Base-by-base conservation (phyloP, 768 basidiomycete species). In the Dendrothele bispora region DNA sequence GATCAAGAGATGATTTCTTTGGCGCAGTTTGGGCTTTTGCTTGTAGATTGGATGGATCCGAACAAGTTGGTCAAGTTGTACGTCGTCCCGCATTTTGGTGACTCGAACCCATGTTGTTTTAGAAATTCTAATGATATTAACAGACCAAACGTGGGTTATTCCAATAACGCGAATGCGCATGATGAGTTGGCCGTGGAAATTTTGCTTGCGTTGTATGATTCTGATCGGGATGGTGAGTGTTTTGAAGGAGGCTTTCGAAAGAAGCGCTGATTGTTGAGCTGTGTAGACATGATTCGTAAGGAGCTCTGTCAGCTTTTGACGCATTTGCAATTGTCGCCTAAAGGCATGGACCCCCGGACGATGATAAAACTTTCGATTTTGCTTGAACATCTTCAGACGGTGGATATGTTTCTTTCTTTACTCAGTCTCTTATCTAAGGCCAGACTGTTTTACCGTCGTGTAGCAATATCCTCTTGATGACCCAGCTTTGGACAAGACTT, bases 11-110 rank as follows among this genome's bases (percentile, higher is more conserved):
- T 89, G 83, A 78, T 91, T 10, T 68, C 79, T 0, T 80, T 87
- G 0, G 68, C 80, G 17, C 88, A 91, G 57, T 83, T 91, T 49
- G 84, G 82, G 0, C 69, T 84, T n/a, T 77, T 94, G 66, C 75
- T 95, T 58, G 74, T 86, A 2, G 91, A 94, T 54, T 95, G 93
- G 92, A 90, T 88, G 3, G 86, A 95, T 60, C 88, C 91, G 0
- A 74, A 80, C 58, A 91, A 89, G 58, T 77, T 79, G 28, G 75
- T 80, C 59, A 58, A 71, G 72, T 67, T 60, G 67, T 70, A 41
- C 38, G 73, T 39, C 3, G 18, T 17, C 32, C 54, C 14, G 14
- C 45, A 26, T 49, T 51, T 4, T 49, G 39, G 37, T 12, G 43
- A 41, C 35, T 34, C 40, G 35, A 47, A n/a, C n/a, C n/a, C n/a